Base-by-base conservation (phyloP, 768 basidiomycete genomes). In the Phylloporus sp. region DNA sequence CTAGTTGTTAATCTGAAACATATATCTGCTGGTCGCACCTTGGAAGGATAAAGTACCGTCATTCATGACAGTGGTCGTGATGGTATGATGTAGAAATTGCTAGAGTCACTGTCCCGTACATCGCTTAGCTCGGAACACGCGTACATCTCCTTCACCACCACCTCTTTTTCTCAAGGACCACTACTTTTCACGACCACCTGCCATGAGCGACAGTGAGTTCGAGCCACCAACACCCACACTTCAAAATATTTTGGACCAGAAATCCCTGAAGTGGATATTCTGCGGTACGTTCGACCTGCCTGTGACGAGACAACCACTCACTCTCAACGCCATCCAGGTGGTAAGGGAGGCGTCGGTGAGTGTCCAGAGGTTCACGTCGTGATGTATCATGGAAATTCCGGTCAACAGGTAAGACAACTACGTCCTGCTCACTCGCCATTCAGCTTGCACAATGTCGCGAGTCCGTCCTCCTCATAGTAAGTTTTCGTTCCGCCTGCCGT, bases 281-380 rank as follows among this genome's bases (percentile, higher is more conserved):
- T 98, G 97, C 66, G 95, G 95, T 82, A 71, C 53, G 88, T 80
- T 6, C 16, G 16, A 22, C 18, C 9, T 20, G 2, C 27, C 49
- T 35, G 57, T 41, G 31, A 39, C 36, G 45, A 49, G 46, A 36
- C 46, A 52, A 59, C 51, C 52, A 10, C 57, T 63, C 44, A 56
- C 35, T 31, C 44, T 38, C 36, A 18, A 48, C 43, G 50, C 51
- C 11, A 26, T 42, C 31, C 63, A 97, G 94, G 95, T 77, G 95
- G 95, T 47, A 98, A 97, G 80, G 97, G 92, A 72, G 97, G 95
- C 77, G 97, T 98, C 57, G 93, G 95, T 88, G 69, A 70, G 88
- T 75, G 18, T 2, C 41, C 45, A 26, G 18, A 38, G 15, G 26
- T 28, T 38, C 36, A 13, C 22, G 45, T 15, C 23, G 12, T 38